Evolutionary conservation across 192 early-diverging fungal genomes (phyloP), one percentile per base, ranked within the genome.

Genomic region (Gaertneriomyces sp.): DNA sequence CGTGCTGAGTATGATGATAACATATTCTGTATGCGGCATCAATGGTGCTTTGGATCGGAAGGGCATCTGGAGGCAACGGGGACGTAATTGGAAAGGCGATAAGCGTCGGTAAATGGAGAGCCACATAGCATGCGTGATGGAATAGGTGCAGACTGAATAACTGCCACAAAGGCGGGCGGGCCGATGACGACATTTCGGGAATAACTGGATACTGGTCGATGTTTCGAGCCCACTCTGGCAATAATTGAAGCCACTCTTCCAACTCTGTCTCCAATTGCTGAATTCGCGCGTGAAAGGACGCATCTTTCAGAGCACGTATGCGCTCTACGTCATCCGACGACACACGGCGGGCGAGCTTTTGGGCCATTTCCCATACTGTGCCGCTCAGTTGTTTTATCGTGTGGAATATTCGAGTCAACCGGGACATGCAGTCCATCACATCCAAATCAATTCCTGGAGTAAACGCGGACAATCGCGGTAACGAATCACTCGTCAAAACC

Each of bases 371-470:
- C 64, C 64, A 66, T 12, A 54, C 64, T 16, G 64, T 45, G 10
- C 66, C 66, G 17, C 66, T n/a, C 19, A 58, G 33, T 25, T 20
- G 38, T 19, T 60, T 61, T 10, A 61, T 61, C 17, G 44, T n/a
- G 39, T 42, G 52, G 38, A 54, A 61, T 12, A 69, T 11, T 44
- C 45, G 51, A 8, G 60, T 55, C 52, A 69, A 53, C 10, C 60
- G 16, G 3, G 49, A 49, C 25, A 53, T 69, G 50, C n/a, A 10
- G 12, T 69, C 68, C n/a, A 60, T 53, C 0, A 43, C 16, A 40
- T 69, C 68, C n/a, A 69, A 62, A 47, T 69, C 68, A 7, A 44
- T 44, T 20, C 54, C 58, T 17, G 68, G 68, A 3, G 55, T 60
- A 45, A 69, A 69, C 12, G 68, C 59, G 12, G 20, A 33, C 39